Conservation (phyloP, 371 early-diverging fungal genomes). For the Zopfochytrium polystomum region DNA sequence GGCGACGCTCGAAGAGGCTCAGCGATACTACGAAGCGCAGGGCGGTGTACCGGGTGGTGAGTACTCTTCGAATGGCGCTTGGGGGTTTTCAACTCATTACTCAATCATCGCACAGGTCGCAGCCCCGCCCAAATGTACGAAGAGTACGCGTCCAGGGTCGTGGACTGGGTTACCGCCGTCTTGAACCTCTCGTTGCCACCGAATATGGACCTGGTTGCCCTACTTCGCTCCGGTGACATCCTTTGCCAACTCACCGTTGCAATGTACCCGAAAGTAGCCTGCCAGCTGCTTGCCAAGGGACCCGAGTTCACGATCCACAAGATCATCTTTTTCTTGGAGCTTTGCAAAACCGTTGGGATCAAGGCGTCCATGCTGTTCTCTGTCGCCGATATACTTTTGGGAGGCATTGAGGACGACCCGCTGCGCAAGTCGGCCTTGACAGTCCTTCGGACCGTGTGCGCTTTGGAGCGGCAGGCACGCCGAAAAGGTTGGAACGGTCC, state of each 20-base stretch:
- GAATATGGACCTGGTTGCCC: constrained; percentile 31
- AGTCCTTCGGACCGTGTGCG: constrained; percentile 39
- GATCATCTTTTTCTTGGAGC: constrained; percentile 50
- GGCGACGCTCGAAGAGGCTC: constrained; percentile 21
- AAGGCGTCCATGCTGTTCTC: constrained; percentile 38
- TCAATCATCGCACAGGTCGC: constrained; percentile 10
- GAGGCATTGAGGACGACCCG: constrained; percentile 33
- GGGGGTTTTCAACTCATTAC: constrained; percentile 6
- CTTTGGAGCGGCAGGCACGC: constrained; percentile 43
- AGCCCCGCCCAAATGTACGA: constrained; percentile 35
- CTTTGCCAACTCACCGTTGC: constrained; percentile 39
- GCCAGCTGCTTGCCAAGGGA: constrained; percentile 44
- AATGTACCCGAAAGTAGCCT: constrained; percentile 43
- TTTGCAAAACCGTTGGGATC: constrained; percentile 46
- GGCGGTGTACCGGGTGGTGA: constrained; percentile 19
- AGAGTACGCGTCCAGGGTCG: constrained; percentile 40
- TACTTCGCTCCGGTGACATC: constrained; percentile 42
- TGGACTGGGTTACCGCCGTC: constrained; percentile 30
- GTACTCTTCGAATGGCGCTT: constrained; percentile 9
- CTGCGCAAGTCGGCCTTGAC: constrained; percentile 31
- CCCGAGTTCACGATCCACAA: constrained; percentile 50
- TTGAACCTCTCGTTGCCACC: constrained; percentile 4
- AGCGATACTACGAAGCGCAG: constrained; percentile 20
- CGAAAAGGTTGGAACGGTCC: constrained; percentile 46
- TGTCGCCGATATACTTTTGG: constrained; percentile 36